Percentiles rank a stretch among this genome's conserved stretches.
Conservation (phyloP, 805 yeast species). For the Saturnispora ahearnii region DNA sequence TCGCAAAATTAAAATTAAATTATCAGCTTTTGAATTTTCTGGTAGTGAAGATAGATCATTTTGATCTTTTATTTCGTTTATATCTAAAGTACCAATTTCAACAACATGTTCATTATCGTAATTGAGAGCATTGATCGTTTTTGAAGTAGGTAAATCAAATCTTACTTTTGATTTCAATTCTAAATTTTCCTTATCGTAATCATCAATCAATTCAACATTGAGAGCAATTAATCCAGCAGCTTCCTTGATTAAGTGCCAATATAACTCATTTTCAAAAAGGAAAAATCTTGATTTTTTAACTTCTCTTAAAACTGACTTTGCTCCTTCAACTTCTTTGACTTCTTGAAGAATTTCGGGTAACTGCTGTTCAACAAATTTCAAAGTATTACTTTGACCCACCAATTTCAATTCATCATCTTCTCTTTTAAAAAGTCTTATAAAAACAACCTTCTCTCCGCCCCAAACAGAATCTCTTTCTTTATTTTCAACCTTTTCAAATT, state of each 20-base stretch:
- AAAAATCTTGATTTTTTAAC: slow-evolving; percentile 62
- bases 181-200: slow-evolving; percentile 25
- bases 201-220: slow-evolving; percentile 53
- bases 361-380: slow-evolving; percentile 3
- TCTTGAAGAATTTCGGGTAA: background rate
- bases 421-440: slow-evolving; percentile 40
- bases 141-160: slow-evolving; percentile 17
- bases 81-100: background rate
- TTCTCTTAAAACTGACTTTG: slow-evolving; percentile 35
- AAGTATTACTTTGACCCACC: slow-evolving; percentile 11
- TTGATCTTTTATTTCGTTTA: background rate
- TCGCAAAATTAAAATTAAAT: slow-evolving; percentile 44
- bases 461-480: slow-evolving; percentile 28
- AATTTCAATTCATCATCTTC: slow-evolving; percentile 2
- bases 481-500: slow-evolving; percentile 29
- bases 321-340: background rate
- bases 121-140: background rate
- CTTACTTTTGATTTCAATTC: slow-evolving; percentile 23
- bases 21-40: slow-evolving; percentile 39
- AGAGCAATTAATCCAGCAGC: slow-evolving; percentile 59
- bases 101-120: background rate
- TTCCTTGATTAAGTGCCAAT: slow-evolving; percentile 68
- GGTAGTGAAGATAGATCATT: slow-evolving; percentile 15
- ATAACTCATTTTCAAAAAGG: slow-evolving; percentile 84
- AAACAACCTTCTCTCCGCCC: slow-evolving; percentile 37